Base-by-base conservation (phyloP, 2,329 filamentous ascomycete genomes). In the Aspergillus persii region DNA sequence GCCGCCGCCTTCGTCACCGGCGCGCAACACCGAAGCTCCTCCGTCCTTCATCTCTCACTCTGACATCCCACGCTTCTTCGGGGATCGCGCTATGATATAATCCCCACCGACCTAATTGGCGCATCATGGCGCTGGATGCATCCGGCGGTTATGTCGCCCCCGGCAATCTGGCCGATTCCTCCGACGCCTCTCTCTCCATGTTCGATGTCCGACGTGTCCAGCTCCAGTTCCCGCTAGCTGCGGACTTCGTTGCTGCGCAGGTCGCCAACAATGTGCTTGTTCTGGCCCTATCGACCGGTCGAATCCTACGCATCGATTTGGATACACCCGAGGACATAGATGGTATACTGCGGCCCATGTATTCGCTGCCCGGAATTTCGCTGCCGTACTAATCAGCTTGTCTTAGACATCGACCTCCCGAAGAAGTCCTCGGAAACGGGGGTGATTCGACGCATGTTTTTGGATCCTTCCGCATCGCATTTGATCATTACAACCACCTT, bases 201-300 rank as follows among this genome's bases (percentile, higher is more conserved):
- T 99, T 99, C 81, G 91, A 95, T 73, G 88, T 98, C 72, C 91
- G 96, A 78, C 88, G 86, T 63, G 95, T 98, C 44, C 89, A 96
- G 80, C 87, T 98, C 63, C 91, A 95, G 75, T 99, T 99, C 82
- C 89, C 91, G 61, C 89, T 98, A 69, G 91, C 94, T 2, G 92
- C 94, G 65, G 91, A 97, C 76, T 98, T 99, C 73, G 95, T 96
- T 51, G 93, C 95, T 18, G 93, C 93, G 46, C 93, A 97, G 77
- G 94, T 98, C 57, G 93, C 94, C 64, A 98, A 99, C 77, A 97
- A 99, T 81, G 93, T 98, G 62, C 84, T 99, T 58, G 88, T 98
- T 26, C 83, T 99, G 54, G 95, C 95, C 46, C 84, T 99, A 41
- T 94, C 92, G 4, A 97, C 94, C 59, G 92, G 92, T 53, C 89